Conservation (phyloP, 1,139 yeast genomes). For the Yamadazyma oceani region DNA sequence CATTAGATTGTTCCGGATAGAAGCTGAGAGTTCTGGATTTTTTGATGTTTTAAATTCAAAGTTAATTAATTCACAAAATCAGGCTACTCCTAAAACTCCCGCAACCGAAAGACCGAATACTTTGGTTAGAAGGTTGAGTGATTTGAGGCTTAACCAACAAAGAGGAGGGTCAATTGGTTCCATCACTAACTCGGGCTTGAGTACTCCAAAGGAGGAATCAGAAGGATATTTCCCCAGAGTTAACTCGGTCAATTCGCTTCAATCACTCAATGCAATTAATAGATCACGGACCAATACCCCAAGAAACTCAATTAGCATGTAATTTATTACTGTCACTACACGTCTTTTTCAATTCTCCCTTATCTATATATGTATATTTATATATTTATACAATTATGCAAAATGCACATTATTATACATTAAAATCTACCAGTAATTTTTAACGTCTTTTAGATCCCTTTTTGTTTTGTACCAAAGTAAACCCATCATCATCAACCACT, state of each 20-base stretch:
- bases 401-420: background rate
- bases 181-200: slow-evolving; percentile 23
- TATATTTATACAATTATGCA: background rate
- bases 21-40: slow-evolving; percentile 41
- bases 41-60: slow-evolving; percentile 27
- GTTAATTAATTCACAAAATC: slow-evolving; percentile 17
- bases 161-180: slow-evolving; percentile 17
- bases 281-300: slow-evolving; percentile 42
- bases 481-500: slow-evolving; percentile 88
- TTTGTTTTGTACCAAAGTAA: slow-evolving; percentile 77
- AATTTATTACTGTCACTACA: slow-evolving; percentile 4
- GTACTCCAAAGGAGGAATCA: slow-evolving; percentile 34
- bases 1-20: slow-evolving; percentile 60
- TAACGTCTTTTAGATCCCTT: slow-evolving; percentile 21
- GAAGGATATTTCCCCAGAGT: slow-evolving; percentile 21
- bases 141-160: slow-evolving; percentile 32
- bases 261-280: slow-evolving; percentile 43
- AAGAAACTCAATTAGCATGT: slow-evolving; percentile 37
- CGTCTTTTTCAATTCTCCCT: background rate
- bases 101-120: slow-evolving; percentile 55
- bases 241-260: slow-evolving; percentile 41
- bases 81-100: slow-evolving; percentile 30
- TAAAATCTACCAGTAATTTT: background rate
- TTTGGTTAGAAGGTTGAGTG: slow-evolving; percentile 49
- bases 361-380: slow-evolving; percentile 1